Evolutionary conservation across 345 rosid species (phyloP).

Genomic region (Leavenworthia alabamica): DNA sequence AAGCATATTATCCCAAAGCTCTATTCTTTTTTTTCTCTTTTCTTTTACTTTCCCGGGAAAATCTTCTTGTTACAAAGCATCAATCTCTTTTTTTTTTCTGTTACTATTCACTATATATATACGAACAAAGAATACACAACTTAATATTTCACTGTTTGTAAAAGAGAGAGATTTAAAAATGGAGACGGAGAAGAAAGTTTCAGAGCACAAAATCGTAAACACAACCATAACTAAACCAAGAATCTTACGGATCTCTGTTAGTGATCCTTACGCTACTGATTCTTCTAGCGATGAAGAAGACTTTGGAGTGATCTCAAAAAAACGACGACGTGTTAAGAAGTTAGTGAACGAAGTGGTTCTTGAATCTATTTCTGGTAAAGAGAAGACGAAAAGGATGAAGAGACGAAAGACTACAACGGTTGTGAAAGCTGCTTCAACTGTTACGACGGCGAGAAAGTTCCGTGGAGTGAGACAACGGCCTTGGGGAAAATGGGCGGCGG

Average conservation of each 20-base stretch:
- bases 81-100: conserved; percentile 14
- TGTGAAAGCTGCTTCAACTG: not conserved
- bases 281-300: conserved; percentile 81
- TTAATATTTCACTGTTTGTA: conserved; percentile 24
- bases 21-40: conserved; percentile 9
- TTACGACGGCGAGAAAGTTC: conserved; percentile 42
- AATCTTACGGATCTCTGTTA: conserved; percentile 60
- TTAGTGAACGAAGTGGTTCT: conserved; percentile 65
- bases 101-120: conserved; percentile 8
- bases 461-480: conserved; percentile 93
- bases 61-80: conserved; percentile 20
- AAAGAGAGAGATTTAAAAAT: conserved; percentile 7
- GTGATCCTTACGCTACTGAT: conserved; percentile 88
- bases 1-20: conserved; percentile 21
- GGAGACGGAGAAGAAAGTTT: conserved; percentile 27
- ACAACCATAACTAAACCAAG: conserved; percentile 10
- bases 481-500: conserved; percentile 99
- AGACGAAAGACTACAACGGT: not conserved
- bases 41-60: conserved; percentile 22
- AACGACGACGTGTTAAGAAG: conserved; percentile 42
- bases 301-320: not conserved
- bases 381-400: not conserved
- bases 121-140: conserved; percentile 13
- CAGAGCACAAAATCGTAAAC: conserved; percentile 31
- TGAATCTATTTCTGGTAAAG: conserved; percentile 25